Conservation (phyloP, 306 rosid species). For the Prinsepia uniflora region DNA sequence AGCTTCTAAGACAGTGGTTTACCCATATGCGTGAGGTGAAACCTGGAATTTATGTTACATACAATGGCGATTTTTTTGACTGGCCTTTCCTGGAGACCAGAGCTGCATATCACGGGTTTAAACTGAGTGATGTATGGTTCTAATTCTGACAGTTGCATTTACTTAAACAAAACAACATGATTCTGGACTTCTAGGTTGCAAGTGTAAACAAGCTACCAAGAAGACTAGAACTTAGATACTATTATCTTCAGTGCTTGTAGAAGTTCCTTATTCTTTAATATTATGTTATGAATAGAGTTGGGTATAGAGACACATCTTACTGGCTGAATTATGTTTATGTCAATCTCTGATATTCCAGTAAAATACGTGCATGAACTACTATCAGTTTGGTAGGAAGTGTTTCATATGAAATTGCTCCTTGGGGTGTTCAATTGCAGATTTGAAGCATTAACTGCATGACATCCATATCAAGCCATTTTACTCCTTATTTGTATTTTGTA, state of each 20-base stretch:
- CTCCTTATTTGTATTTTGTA: not conserved
- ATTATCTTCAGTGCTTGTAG: slow-evolving; percentile 12
- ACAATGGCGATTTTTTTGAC: slow-evolving; percentile 93
- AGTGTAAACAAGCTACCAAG: not conserved
- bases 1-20: slow-evolving; percentile 90
- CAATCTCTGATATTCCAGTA: not conserved
- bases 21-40: slow-evolving; percentile 93
- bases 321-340: not conserved
- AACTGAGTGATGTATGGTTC: slow-evolving; percentile 77
- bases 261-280: slow-evolving; percentile 12
- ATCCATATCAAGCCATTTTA: slow-evolving; percentile 1
- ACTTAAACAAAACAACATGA: slow-evolving; percentile 1
- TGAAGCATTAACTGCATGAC: not conserved
- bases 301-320: not conserved
- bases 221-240: slow-evolving; percentile 7
- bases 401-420: not conserved
- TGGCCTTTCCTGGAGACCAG: slow-evolving; percentile 96
- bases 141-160: slow-evolving; percentile 19
- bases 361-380: not conserved
- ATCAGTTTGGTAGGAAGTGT: not conserved
- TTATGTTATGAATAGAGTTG: not conserved
- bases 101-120: slow-evolving; percentile 78
- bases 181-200: slow-evolving; percentile 13
- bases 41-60: slow-evolving; percentile 95
- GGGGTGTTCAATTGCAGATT: not conserved